Conservation (phyloP, 331 rosid genomes). For the Quercus tomentella region DNA sequence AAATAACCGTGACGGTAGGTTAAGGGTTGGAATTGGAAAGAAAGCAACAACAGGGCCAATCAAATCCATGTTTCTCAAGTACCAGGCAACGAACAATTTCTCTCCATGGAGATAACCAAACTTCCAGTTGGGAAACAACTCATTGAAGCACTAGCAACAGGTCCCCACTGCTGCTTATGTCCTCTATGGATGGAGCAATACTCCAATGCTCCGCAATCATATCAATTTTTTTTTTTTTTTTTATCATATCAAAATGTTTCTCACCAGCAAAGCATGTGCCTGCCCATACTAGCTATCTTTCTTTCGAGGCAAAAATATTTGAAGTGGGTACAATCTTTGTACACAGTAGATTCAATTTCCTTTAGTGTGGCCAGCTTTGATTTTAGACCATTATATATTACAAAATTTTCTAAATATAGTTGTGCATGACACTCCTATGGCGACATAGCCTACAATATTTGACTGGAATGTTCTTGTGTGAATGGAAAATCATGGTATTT, state of each 20-base stretch:
- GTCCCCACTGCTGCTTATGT: conserved; percentile 27
- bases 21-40: conserved; percentile 20
- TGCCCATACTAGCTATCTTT: background rate
- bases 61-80: conserved; percentile 71
- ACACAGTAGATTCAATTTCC: background rate
- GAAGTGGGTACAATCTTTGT: background rate
- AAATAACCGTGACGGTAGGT: background rate
- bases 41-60: conserved; percentile 51
- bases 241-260: conserved; percentile 1
- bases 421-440: too few species aligned
- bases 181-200: conserved; percentile 20
- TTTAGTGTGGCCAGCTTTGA: background rate
- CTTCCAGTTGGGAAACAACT: conserved; percentile 38
- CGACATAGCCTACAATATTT: too few species aligned
- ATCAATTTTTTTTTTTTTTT: background rate
- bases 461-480: too few species aligned
- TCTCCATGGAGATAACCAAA: conserved; percentile 28
- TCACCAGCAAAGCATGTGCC: conserved; percentile 35
- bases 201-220: conserved; percentile 2
- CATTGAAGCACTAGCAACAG: conserved; percentile 29
- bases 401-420: too few species aligned
- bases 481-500: too few species aligned
- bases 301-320: background rate
- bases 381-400: too few species aligned
- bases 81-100: conserved; percentile 33